These are phyloP conservation scores for Pseudogymnoascus sp. DNA, from an alignment of 2,329 filamentous ascomycete genomes.

Conservation along the genomic window DNA sequence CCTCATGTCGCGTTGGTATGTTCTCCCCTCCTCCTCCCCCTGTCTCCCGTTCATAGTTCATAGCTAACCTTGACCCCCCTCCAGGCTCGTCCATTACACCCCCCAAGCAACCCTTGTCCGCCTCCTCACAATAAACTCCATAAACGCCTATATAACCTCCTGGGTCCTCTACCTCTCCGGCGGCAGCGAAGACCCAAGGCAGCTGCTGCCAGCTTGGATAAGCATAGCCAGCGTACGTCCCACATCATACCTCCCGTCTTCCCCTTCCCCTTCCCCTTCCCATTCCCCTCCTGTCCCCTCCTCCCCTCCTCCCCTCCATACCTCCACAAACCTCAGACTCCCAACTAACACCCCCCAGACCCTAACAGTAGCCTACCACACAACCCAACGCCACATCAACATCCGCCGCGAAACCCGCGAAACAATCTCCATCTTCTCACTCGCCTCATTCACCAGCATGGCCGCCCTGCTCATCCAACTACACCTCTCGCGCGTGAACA, in stretches of 20 bases:
- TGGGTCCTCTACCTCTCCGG: conserved; percentile 64
- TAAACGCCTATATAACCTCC: conserved; percentile 69
- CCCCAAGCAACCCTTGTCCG: conserved; percentile 74
- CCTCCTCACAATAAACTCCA: conserved; percentile 64
- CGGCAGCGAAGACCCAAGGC: conserved; percentile 60
- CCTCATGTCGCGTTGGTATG: conserved; percentile 73
- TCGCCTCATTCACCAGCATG: conserved; percentile 71
- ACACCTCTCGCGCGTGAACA: conserved; percentile 36
- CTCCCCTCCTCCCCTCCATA: too few relatives aligned
- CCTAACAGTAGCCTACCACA: conserved; percentile 66
- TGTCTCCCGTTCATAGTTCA: background rate
- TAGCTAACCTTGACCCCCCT: background rate
- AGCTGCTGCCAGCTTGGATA: conserved; percentile 71
- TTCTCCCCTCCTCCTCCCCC: conserved; percentile 12
- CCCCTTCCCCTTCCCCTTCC: background rate
- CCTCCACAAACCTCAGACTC: background rate
- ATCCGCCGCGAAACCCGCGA: conserved; percentile 73
- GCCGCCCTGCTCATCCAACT: conserved; percentile 59
- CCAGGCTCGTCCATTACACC: conserved; percentile 75
- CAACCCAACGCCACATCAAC: conserved; percentile 70
- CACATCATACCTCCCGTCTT: background rate
- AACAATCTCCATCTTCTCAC: conserved; percentile 69
- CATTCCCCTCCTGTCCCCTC: too few relatives aligned
- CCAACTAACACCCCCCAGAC: conserved; percentile 40
- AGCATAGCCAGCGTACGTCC: conserved; percentile 61